phyloP scores from a whole-genome alignment of 73 alveolate genomes.

The Blepharisma japonicum region DNA sequence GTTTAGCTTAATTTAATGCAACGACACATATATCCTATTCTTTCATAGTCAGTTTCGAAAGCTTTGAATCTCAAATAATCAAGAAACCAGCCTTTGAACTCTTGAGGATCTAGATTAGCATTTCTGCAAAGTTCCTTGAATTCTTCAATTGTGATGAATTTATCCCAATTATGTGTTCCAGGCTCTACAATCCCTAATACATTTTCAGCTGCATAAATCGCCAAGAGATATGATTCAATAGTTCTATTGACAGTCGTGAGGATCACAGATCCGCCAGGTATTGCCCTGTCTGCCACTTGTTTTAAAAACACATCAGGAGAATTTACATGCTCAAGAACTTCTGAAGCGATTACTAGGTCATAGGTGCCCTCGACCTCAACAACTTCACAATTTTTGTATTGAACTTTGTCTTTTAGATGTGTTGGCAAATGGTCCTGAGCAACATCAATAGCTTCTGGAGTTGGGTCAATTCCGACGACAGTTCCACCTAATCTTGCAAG shows the following conservation, averaged over 20 bases:
- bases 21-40: slow-evolving; percentile 5
- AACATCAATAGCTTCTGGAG: slow-evolving; percentile 43
- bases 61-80: background rate
- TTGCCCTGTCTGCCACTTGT: slow-evolving; percentile 43
- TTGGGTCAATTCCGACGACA: slow-evolving; percentile 67
- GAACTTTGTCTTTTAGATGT: slow-evolving; percentile 39
- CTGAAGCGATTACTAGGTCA: slow-evolving; percentile 73
- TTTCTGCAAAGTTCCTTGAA: slow-evolving; percentile 17
- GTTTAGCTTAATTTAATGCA: slow-evolving; percentile 1
- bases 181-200: slow-evolving; percentile 59
- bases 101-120: background rate
- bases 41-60: background rate
- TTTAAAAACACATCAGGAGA: slow-evolving; percentile 54
- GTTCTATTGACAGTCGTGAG: slow-evolving; percentile 76
- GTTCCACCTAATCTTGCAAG: slow-evolving; percentile 50
- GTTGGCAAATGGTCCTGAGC: slow-evolving; percentile 40
- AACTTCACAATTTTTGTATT: slow-evolving; percentile 52
- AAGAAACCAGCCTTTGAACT: background rate
- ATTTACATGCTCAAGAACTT: slow-evolving; percentile 85
- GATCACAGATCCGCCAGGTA: slow-evolving; percentile 71
- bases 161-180: slow-evolving; percentile 87
- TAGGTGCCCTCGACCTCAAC: slow-evolving; percentile 37
- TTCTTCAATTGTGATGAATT: slow-evolving; percentile 59
- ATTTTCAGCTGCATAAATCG: slow-evolving; percentile 73
- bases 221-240: slow-evolving; percentile 62